Evolutionary conservation across 257 asterid species (phyloP).

Genomic region (Solanum corneliomulleri): DNA sequence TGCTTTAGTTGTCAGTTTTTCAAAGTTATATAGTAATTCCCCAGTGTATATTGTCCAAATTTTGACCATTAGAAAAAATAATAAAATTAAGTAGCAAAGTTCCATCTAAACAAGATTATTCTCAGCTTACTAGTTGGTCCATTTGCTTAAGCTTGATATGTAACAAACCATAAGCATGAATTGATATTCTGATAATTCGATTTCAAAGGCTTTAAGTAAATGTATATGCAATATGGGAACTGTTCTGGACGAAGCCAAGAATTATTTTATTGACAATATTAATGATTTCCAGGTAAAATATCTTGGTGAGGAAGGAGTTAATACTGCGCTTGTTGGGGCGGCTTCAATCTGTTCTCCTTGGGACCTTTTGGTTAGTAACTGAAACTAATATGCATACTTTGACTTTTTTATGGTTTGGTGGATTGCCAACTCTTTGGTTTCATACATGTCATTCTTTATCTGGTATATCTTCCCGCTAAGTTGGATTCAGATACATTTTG

Average conservation of each 20-base stretch:
- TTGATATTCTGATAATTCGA: neutral
- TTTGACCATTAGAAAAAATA: neutral
- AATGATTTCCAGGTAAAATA: constrained; percentile 46
- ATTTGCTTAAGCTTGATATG: neutral
- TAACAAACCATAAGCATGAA: neutral
- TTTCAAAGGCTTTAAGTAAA: neutral
- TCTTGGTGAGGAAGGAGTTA: constrained; percentile 80
- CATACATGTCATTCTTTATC: neutral
- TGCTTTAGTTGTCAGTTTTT: neutral
- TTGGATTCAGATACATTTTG: neutral
- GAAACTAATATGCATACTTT: neutral
- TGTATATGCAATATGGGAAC: neutral
- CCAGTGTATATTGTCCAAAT: neutral
- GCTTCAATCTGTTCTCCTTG: constrained; percentile 92
- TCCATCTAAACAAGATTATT: neutral
- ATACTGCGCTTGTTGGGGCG: constrained; percentile 62
- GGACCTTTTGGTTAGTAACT: constrained; percentile 79
- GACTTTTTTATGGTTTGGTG: neutral
- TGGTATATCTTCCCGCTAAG: neutral
- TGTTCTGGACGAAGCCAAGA: neutral
- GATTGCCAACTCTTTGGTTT: neutral
- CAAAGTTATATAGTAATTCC: neutral
- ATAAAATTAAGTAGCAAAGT: neutral
- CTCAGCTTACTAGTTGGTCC: neutral
- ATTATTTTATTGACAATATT: neutral